Base-by-base conservation (phyloP, 176 grass and related monocot species). In the Lolium rigidum region DNA sequence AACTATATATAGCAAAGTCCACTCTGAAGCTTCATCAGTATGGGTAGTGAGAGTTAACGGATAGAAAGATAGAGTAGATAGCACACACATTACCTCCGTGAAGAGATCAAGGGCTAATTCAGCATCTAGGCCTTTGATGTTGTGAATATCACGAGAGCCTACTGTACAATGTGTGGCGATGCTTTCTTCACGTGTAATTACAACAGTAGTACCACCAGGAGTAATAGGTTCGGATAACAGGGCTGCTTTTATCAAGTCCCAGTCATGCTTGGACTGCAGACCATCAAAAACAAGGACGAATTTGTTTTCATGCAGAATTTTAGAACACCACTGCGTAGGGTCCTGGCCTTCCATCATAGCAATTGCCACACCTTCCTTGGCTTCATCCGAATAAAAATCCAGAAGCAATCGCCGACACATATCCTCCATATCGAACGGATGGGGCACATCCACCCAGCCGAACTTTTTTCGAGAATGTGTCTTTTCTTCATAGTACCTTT, bases 221-320 rank as follows among this genome's bases (percentile, higher is more conserved):
- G 31, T 10, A 28, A 2, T 10, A 54, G 2, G 2, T 15, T 35
- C 1, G 0, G 48, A 2, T 20, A 76, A 76, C 14, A 76, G 35
- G 74, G 74, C 20, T 15, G 14, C 49, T 35, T 20, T 35, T 24
- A 76, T 20, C 48, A 76, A 18, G 31, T 76, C 49, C 49, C 48
- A 76, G 8, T 76, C 74, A 9, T 76, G 8, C 3, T 0, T 76
- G 25, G 74, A 55, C 14, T 15, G 1, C 5, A 81, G 38, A 17
- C 17, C 64, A 87, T 69, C 65, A 18, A 80, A 14, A 28, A 80
- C 79, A 81, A 81, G 24, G 9, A 56, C 6, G 6, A 14, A 21
- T 11, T 20, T 0, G 10, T 21, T 2, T 0, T 41, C 24, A 10
- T 3, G 24, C 3, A 76, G 22, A 17, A 76, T 9, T 16, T 54